Conservation (phyloP, 1,139 yeast species). For the Suhomyces bokatorum region DNA sequence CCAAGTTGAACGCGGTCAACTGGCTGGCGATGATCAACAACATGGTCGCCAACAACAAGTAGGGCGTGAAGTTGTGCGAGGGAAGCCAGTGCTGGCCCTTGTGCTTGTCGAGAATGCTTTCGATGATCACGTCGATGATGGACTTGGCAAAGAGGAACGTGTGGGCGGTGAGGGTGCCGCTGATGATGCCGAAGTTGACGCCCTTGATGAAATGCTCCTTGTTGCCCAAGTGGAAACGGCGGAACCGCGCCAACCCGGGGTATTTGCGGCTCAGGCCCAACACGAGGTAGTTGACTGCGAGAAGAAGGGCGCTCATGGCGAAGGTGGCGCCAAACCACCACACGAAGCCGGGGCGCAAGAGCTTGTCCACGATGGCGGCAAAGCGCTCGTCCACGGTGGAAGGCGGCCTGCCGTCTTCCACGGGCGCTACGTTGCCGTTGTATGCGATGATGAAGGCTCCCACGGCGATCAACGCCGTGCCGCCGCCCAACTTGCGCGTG, state of each 20-base stretch:
- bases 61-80: conserved; percentile 32
- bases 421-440: conserved; percentile 46
- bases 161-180: conserved; percentile 84
- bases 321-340: conserved; percentile 44
- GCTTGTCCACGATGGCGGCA: conserved; percentile 26
- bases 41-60: conserved; percentile 59
- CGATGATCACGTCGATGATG: conserved; percentile 65
- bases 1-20: conserved; percentile 71
- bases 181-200: conserved; percentile 61
- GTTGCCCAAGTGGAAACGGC: conserved; percentile 2
- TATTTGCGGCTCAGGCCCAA: conserved; percentile 9
- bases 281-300: conserved; percentile 24
- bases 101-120: conserved; percentile 38
- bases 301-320: conserved; percentile 26
- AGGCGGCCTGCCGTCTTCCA: conserved; percentile 25
- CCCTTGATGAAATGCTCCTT: conserved; percentile 44
- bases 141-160: conserved; percentile 83
- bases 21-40: conserved; percentile 72
- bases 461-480: conserved; percentile 65
- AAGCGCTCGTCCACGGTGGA: conserved; percentile 28
- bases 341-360: conserved; percentile 31
- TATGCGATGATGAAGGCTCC: conserved; percentile 85
- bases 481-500: conserved; percentile 55
- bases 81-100: conserved; percentile 17
- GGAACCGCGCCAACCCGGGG: not conserved